These are phyloP conservation scores for Cladorrhinum sp. DNA, from an alignment of 2,329 filamentous ascomycete genomes.

Conservation along the genomic window DNA sequence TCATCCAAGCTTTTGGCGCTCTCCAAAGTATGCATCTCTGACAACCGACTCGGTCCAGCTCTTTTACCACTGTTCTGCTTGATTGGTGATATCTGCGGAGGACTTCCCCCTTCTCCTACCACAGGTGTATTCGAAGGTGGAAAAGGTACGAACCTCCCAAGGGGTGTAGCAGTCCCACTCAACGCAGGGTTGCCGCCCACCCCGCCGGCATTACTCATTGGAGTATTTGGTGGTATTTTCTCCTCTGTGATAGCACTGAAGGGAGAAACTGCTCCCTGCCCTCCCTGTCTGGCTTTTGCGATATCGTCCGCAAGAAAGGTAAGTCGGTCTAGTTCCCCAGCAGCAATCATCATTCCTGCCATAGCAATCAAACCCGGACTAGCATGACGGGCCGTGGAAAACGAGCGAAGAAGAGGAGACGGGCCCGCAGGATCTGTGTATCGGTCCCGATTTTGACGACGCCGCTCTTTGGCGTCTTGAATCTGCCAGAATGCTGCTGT, in stretches of 20 bases:
- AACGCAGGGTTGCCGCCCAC: neutral
- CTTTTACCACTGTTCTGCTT: neutral
- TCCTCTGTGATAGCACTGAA: neutral
- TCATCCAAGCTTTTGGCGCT: neutral
- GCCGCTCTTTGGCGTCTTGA: slow-evolving; percentile 7
- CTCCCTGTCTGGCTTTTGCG: neutral
- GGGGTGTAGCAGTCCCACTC: slow-evolving; percentile 6
- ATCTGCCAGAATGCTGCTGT: neutral
- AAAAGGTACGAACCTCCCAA: slow-evolving; percentile 1
- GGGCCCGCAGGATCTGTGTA: neutral
- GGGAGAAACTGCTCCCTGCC: neutral
- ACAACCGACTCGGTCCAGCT: slow-evolving; percentile 5
- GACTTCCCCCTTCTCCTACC: neutral
- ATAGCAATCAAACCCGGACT: slow-evolving; percentile 16
- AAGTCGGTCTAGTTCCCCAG: slow-evolving; percentile 18
- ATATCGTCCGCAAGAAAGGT: slow-evolving; percentile 9
- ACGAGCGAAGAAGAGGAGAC: neutral
- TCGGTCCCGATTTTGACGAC: slow-evolving; percentile 10
- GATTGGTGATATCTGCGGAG: neutral
- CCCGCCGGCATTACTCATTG: neutral
- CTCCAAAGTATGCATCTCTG: slow-evolving; percentile 8
- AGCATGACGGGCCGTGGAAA: neutral
- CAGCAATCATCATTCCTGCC: slow-evolving; percentile 22
- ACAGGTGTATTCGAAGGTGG: slow-evolving; percentile 16
- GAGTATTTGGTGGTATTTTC: neutral